Conservation (phyloP, 768 basidiomycete species). For the Tricholoma hemisulphureum region DNA sequence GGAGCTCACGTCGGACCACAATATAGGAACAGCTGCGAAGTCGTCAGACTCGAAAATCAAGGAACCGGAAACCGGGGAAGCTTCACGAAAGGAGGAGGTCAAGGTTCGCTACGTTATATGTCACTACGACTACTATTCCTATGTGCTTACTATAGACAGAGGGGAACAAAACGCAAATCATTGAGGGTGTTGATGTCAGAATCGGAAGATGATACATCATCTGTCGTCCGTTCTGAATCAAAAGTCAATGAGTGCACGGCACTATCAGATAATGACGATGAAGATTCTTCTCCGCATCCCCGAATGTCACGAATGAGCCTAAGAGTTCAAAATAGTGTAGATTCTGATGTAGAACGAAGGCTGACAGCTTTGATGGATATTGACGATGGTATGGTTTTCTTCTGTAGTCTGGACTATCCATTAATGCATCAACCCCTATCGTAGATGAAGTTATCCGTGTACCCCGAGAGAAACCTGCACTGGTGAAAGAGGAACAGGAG, state of each 20-base stretch:
- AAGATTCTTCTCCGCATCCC: slow-evolving; percentile 33
- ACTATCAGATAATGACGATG: slow-evolving; percentile 64
- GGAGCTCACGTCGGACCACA: slow-evolving; percentile 7
- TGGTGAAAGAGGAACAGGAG: slow-evolving; percentile 19
- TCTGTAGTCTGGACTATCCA: neutral
- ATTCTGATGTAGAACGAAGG: slow-evolving; percentile 45
- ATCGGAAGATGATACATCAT: slow-evolving; percentile 22
- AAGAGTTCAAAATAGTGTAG: slow-evolving; percentile 26
- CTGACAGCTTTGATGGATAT: slow-evolving; percentile 71
- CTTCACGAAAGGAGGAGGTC: neutral
- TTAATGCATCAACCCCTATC: neutral
- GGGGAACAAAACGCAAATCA: slow-evolving; percentile 48
- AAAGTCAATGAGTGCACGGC: slow-evolving; percentile 37
- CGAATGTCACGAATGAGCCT: slow-evolving; percentile 34
- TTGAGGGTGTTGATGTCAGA: slow-evolving; percentile 23
- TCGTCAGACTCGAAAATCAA: slow-evolving; percentile 4
- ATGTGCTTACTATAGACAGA: slow-evolving; percentile 21
- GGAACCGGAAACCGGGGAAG: slow-evolving; percentile 10
- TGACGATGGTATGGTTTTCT: slow-evolving; percentile 57
- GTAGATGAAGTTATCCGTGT: slow-evolving; percentile 34
- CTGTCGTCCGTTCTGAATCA: slow-evolving; percentile 1
- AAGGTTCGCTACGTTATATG: slow-evolving; percentile 7
- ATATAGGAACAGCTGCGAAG: slow-evolving; percentile 11
- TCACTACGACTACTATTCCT: neutral
- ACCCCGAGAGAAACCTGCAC: slow-evolving; percentile 18